Conservation (phyloP, 345 rosid genomes). For the Linum tenue region DNA sequence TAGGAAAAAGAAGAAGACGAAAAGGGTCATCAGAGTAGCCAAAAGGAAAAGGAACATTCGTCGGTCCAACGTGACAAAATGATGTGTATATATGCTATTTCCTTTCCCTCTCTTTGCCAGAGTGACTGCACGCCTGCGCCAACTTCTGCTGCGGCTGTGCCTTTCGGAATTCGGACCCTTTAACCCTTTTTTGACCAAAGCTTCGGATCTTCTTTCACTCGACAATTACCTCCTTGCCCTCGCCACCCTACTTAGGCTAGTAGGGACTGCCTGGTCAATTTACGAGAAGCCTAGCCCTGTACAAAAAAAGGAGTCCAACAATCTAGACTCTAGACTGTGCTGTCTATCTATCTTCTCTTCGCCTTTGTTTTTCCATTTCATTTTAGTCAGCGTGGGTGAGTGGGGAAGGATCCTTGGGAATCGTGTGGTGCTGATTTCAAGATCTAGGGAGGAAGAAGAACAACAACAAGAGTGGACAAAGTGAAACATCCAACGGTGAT, state of each 20-base stretch:
- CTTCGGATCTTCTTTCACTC: no score
- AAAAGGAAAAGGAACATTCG: slow-evolving; percentile 22
- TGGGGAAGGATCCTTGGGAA: slow-evolving; percentile 14
- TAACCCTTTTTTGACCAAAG: no score
- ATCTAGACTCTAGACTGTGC: background rate
- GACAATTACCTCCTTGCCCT: no score
- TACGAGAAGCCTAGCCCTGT: background rate
- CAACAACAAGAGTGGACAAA: no score
- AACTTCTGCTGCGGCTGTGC: background rate
- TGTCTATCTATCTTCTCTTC: slow-evolving; percentile 27
- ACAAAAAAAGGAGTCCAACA: slow-evolving; percentile 12
- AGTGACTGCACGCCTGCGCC: slow-evolving; percentile 24
- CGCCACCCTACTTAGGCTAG: no score
- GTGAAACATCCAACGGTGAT: slow-evolving; percentile 19
- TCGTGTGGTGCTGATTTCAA: slow-evolving; percentile 29
- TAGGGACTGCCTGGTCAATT: no score
- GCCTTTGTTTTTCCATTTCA: no score
- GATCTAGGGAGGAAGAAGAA: background rate
- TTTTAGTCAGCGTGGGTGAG: no score
- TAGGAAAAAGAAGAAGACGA: slow-evolving; percentile 18
- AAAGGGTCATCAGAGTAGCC: slow-evolving; percentile 13
- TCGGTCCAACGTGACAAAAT: slow-evolving; percentile 26
- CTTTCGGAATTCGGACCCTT: no score
- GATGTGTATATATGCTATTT: slow-evolving; percentile 9
- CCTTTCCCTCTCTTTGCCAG: background rate